Evolutionary conservation across 2,329 filamentous ascomycete species (phyloP).

Genomic region (Aurifilum marmelostoma): DNA sequence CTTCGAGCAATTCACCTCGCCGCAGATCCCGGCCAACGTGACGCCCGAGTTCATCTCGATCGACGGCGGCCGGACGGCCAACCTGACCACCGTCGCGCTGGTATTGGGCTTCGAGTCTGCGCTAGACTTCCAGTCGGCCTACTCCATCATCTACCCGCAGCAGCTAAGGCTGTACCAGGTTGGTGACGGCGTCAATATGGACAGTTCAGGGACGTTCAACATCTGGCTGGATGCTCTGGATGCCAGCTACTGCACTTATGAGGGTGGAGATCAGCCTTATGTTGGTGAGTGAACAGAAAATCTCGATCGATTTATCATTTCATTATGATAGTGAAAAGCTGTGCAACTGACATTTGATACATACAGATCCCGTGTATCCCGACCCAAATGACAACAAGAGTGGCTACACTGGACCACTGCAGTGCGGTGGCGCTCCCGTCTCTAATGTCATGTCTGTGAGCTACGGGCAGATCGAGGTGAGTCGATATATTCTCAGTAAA

Average conservation of each 20-base stretch:
- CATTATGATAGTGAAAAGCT: too few relatives aligned
- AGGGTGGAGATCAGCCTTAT: conserved; percentile 21
- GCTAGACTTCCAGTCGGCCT: conserved; percentile 42
- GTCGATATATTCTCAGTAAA: too few relatives aligned
- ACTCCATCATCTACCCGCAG: conserved; percentile 46
- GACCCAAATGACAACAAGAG: conserved; percentile 21
- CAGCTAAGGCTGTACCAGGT: conserved; percentile 45
- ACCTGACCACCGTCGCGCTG: conserved; percentile 26
- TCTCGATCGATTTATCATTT: too few relatives aligned
- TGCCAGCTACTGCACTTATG: conserved; percentile 53
- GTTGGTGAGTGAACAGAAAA: conserved; percentile 14
- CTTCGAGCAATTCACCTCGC: conserved; percentile 25
- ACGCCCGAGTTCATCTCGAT: conserved; percentile 24
- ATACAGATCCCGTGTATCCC: conserved; percentile 16
- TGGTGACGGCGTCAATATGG: conserved; percentile 45
- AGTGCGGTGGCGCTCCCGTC: conserved; percentile 17
- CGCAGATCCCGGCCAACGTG: conserved; percentile 24
- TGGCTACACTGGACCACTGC: conserved; percentile 19
- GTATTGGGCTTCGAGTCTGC: conserved; percentile 39
- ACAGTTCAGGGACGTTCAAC: conserved; percentile 26
- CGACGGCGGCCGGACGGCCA: conserved; percentile 25
- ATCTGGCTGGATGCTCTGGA: conserved; percentile 49
- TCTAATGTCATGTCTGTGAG: conserved; percentile 18
- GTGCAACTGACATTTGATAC: conserved; percentile 1
- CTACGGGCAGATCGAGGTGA: conserved; percentile 17